phyloP scores from a whole-genome alignment of 2,329 filamentous ascomycete genomes.

The Sporothrix inflata region DNA sequence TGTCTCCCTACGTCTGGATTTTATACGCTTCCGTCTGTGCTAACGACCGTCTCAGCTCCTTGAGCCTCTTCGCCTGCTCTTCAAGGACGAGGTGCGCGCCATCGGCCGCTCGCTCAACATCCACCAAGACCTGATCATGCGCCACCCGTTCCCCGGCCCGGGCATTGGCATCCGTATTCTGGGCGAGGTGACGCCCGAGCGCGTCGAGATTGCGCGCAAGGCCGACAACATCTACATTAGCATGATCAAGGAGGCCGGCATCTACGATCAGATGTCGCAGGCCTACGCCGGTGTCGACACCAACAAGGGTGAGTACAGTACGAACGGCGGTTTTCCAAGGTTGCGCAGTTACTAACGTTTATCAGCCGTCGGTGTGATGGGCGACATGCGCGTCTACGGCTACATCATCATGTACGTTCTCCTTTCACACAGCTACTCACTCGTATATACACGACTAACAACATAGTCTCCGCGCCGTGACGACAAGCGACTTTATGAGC shows the following conservation, averaged over 20 bases:
- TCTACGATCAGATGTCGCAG: conserved; percentile 65
- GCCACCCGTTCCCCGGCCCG: conserved; percentile 51
- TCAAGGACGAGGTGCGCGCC: conserved; percentile 74
- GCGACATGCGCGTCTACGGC: conserved; percentile 38
- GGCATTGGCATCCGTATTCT: conserved; percentile 77
- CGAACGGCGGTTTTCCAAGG: too few relatives aligned
- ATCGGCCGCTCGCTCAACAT: conserved; percentile 73
- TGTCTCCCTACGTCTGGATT: not conserved
- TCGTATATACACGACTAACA: not conserved
- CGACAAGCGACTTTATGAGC: conserved; percentile 70
- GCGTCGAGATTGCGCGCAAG: conserved; percentile 76
- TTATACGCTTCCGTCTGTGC: not conserved
- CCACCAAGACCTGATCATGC: conserved; percentile 73
- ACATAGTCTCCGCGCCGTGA: conserved; percentile 50
- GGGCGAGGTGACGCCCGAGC: conserved; percentile 79
- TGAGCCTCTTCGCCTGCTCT: conserved; percentile 77
- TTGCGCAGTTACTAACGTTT: not conserved
- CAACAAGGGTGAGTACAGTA: conserved; percentile 40
- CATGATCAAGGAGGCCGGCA: conserved; percentile 71
- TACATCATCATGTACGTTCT: conserved; percentile 36
- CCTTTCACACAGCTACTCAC: not conserved
- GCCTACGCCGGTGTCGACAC: conserved; percentile 52
- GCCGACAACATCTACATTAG: conserved; percentile 79
- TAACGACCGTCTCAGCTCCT: conserved; percentile 63
- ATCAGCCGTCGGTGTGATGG: conserved; percentile 50